A percentile compares a stretch with the other conserved stretches of the same genome.
These are phyloP conservation scores for Arthroderma sp. DNA, from an alignment of 2,329 filamentous ascomycete genomes.

Conservation along the genomic window DNA sequence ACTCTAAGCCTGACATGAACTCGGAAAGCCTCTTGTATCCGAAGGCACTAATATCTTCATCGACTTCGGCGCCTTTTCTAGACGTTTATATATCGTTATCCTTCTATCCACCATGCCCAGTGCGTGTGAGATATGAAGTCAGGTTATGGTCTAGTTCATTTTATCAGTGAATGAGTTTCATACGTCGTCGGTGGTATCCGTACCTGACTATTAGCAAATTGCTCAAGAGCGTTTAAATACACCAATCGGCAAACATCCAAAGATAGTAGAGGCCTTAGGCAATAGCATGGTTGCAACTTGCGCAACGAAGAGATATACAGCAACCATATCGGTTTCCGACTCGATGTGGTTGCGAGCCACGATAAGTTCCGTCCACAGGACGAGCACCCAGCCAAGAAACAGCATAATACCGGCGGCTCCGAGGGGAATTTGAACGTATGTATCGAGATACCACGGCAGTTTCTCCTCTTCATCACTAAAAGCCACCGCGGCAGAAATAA, in stretches of 20 bases:
- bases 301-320: slow-evolving; percentile 7
- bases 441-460: background rate
- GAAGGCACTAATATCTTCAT: too few species aligned
- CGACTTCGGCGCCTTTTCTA: too few species aligned
- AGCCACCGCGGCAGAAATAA: background rate
- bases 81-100: too few species aligned
- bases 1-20: too few species aligned
- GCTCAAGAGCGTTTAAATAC: background rate
- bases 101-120: too few species aligned
- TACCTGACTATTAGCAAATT: background rate
- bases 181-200: background rate
- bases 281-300: slow-evolving; percentile 2
- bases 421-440: background rate
- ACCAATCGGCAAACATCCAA: background rate
- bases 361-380: slow-evolving; percentile 6
- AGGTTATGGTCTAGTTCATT: background rate
- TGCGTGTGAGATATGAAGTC: too few species aligned
- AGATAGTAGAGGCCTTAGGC: background rate
- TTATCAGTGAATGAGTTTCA: background rate
- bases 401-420: background rate
- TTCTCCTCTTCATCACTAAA: background rate
- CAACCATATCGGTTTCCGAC: slow-evolving; percentile 8
- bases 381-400: background rate
- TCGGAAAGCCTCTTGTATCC: too few species aligned
- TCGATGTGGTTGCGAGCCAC: slow-evolving; percentile 6